A percentile compares a stretch with the other conserved stretches of the same genome.
These are phyloP conservation scores for Hanseniaspora thailandica DNA, from an alignment of 805 yeast genomes.

Conservation along the genomic window DNA sequence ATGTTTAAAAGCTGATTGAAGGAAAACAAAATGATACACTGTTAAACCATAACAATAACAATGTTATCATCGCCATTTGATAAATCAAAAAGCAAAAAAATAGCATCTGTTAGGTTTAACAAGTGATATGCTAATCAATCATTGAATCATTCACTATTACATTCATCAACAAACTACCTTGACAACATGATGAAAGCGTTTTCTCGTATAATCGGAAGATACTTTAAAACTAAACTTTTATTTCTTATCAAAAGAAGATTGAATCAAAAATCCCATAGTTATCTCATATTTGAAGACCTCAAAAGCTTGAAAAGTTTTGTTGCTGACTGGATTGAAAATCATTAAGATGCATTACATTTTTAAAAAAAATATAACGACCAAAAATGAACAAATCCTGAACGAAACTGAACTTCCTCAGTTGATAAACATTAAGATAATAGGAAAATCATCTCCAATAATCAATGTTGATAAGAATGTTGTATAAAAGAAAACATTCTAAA, in stretches of 20 bases:
- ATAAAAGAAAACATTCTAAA: not conserved
- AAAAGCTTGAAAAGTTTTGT: not conserved
- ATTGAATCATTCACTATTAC: not conserved
- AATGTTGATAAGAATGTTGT: not conserved
- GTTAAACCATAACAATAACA: slow-evolving; percentile 5
- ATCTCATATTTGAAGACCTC: not conserved
- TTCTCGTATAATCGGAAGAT: not conserved
- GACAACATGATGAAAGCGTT: not conserved
- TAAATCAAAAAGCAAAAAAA: not conserved
- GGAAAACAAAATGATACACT: not conserved
- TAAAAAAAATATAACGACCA: not conserved
- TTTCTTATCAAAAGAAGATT: not conserved
- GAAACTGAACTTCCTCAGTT: not conserved
- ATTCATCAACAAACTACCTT: not conserved
- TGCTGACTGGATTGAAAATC: not conserved
- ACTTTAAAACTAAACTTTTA: not conserved
- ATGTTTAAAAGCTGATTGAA: not conserved
- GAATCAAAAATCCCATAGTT: not conserved
- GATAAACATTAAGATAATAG: not conserved
- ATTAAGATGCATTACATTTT: not conserved
- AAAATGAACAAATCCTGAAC: not conserved
- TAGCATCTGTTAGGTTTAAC: not conserved
- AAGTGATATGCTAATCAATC: not conserved
- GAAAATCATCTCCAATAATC: not conserved
- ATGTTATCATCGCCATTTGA: not conserved